These are phyloP conservation scores for Vigna trinervia DNA, from an alignment of 306 rosid species.

Conservation along the genomic window DNA sequence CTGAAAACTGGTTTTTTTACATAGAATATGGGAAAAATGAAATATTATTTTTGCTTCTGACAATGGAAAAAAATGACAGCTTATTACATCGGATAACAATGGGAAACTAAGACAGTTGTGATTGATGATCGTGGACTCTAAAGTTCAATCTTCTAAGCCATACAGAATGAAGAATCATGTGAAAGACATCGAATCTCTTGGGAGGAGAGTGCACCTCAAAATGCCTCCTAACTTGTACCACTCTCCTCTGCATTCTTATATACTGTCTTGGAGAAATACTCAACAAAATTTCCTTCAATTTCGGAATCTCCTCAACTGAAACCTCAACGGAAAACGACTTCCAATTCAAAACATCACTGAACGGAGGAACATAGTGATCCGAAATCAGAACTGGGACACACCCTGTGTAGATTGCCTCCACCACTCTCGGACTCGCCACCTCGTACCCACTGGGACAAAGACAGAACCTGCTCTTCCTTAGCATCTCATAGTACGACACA, in stretches of 20 bases:
- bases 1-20: no score
- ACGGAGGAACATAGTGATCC: constrained; percentile 83
- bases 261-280: constrained; percentile 70
- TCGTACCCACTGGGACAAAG: constrained; percentile 97
- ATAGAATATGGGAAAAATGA: no score
- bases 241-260: constrained; percentile 83
- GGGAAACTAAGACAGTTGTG: background rate
- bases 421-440: constrained; percentile 92
- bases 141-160: constrained; percentile 92
- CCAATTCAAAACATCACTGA: constrained; percentile 90
- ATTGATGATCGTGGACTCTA: constrained; percentile 56
- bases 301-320: constrained; percentile 69
- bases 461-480: constrained; percentile 80
- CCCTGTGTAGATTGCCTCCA: constrained; percentile 93
- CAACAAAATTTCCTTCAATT: constrained; percentile 72
- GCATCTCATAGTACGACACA: constrained; percentile 74
- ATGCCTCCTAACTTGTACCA: constrained; percentile 71
- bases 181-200: constrained; percentile 79
- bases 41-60: background rate
- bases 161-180: constrained; percentile 89
- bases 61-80: constrained; percentile 32
- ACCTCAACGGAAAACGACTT: constrained; percentile 84
- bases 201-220: constrained; percentile 88
- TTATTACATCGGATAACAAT: background rate
- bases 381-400: constrained; percentile 91